Conservation (phyloP, 179 eudicot species). For the Silene coronaria region DNA sequence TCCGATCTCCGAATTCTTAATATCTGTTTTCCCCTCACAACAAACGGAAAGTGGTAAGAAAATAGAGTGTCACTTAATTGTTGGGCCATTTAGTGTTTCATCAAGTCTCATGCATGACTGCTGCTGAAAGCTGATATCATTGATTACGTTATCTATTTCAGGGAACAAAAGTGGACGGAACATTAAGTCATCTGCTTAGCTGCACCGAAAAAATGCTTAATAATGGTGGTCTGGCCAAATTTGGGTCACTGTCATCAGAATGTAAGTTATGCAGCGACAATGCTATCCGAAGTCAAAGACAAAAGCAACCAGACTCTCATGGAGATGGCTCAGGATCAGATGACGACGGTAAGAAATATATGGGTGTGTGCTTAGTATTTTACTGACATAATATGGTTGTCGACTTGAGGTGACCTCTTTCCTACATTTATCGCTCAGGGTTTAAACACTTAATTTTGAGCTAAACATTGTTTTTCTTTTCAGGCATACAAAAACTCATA, state of each 20-base stretch:
- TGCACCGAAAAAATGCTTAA: slow-evolving; percentile 40
- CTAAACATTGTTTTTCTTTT: neutral
- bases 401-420: neutral
- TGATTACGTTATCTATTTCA: slow-evolving; percentile 24
- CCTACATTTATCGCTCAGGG: neutral
- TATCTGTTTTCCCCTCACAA: neutral
- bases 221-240: slow-evolving; percentile 32
- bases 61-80: neutral
- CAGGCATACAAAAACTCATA: neutral
- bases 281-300: slow-evolving; percentile 19
- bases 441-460: neutral
- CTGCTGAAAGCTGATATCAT: neutral
- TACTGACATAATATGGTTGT: no score
- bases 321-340: slow-evolving; percentile 27
- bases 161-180: slow-evolving; percentile 42
- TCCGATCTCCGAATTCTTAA: neutral
- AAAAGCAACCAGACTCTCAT: slow-evolving; percentile 24
- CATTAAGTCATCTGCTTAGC: slow-evolving; percentile 55
- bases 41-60: neutral
- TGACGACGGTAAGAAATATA: slow-evolving; percentile 49
- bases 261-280: slow-evolving; percentile 29
- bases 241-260: slow-evolving; percentile 31
- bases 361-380: no score
- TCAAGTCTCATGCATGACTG: neutral
- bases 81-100: neutral